Evolutionary conservation across 129 eudicot genomes (phyloP).

Genomic region (Saposhnikovia divaricata): DNA sequence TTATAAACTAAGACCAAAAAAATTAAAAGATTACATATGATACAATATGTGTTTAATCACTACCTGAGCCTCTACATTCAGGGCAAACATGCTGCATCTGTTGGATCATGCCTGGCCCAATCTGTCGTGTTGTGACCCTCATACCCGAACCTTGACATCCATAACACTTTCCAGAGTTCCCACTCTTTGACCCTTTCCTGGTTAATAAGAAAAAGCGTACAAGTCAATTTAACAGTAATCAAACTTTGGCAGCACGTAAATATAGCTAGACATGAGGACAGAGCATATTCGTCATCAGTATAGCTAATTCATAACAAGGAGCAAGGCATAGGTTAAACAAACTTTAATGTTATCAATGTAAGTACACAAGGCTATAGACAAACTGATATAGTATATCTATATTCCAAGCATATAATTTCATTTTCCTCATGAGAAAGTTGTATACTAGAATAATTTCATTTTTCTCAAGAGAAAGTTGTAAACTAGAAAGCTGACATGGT

Average conservation of each 20-base stretch:
- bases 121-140: slow-evolving; percentile 44
- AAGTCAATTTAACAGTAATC: background rate
- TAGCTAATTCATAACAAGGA: background rate
- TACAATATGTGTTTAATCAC: background rate
- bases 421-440: background rate
- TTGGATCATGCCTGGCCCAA: slow-evolving; percentile 73
- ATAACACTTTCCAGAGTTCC: slow-evolving; percentile 45
- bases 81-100: slow-evolving; percentile 69
- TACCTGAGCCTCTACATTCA: slow-evolving; percentile 79
- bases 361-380: background rate
- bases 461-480: background rate
- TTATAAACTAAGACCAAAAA: background rate
- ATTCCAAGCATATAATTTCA: background rate
- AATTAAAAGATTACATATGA: background rate
- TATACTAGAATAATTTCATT: background rate
- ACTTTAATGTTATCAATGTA: background rate
- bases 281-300: background rate
- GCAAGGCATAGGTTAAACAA: too few relatives aligned
- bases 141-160: slow-evolving; percentile 82
- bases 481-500: background rate
- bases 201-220: slow-evolving; percentile 10
- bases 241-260: background rate
- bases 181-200: slow-evolving; percentile 85
- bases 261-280: background rate
- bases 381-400: background rate